A percentile compares a stretch with the other conserved stretches of the same genome.
These are phyloP conservation scores for Cudoniella acicularis DNA, from an alignment of 495 filamentous ascomycete species.

Conservation along the genomic window DNA sequence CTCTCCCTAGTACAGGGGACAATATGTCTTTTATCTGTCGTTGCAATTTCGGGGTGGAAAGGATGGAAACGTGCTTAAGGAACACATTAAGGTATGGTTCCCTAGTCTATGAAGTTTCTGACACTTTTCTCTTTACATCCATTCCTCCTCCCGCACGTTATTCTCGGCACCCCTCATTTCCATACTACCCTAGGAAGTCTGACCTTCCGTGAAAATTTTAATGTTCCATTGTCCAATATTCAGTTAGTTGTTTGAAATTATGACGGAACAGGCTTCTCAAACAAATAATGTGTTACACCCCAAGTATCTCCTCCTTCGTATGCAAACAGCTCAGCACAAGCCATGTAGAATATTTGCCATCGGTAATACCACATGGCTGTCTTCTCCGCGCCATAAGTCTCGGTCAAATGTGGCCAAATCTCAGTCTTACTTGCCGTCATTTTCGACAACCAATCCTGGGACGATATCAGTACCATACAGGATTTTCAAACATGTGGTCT, in stretches of 20 bases:
- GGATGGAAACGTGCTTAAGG: too few relatives aligned
- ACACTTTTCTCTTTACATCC: too few relatives aligned
- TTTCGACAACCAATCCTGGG: conserved; percentile 55
- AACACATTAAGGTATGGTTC: too few relatives aligned
- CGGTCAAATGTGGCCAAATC: conserved; percentile 55
- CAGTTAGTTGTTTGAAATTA: neutral
- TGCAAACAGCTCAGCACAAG: conserved; percentile 62
- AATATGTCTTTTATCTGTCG: too few relatives aligned
- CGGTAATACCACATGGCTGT: conserved; percentile 56
- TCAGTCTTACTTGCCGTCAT: conserved; percentile 48
- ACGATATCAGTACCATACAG: conserved; percentile 6
- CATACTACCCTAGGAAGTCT: too few relatives aligned
- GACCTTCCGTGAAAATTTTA: too few relatives aligned
- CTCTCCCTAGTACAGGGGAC: too few relatives aligned
- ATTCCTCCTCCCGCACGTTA: too few relatives aligned
- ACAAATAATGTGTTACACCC: conserved; percentile 61
- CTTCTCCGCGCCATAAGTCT: conserved; percentile 55
- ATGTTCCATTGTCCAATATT: too few relatives aligned
- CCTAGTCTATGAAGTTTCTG: too few relatives aligned
- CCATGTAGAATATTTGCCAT: conserved; percentile 69
- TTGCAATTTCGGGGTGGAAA: too few relatives aligned
- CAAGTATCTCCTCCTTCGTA: conserved; percentile 58
- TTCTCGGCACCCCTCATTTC: too few relatives aligned
- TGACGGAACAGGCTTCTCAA: conserved; percentile 41
- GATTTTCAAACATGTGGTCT: conserved; percentile 12